Evolutionary conservation across 139 green algal species (phyloP).

Genomic region (Closterium sp.): DNA sequence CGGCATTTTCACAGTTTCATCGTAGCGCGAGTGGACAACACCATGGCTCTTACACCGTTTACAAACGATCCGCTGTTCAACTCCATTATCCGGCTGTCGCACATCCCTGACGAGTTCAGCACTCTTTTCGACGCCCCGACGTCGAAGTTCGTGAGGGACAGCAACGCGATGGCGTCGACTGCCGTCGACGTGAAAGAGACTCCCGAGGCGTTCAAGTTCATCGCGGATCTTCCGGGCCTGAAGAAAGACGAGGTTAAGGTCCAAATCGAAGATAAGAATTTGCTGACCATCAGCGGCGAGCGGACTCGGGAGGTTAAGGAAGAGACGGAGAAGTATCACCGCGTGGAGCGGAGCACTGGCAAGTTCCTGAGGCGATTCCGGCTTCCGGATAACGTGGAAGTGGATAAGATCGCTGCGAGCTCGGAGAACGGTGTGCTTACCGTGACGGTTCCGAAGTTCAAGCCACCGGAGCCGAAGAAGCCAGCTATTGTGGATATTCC

Average conservation of each 20-base stretch:
- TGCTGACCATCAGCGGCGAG: constrained; percentile 46
- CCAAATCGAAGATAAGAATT: constrained; percentile 42
- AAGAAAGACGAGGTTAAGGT: constrained; percentile 33
- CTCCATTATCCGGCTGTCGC: neutral
- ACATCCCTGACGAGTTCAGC: constrained; percentile 35
- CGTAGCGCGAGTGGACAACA: neutral
- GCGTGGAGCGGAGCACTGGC: constrained; percentile 22
- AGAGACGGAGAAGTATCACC: constrained; percentile 25
- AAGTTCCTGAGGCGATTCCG: constrained; percentile 23
- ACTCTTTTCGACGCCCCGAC: constrained; percentile 20
- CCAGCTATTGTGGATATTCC: constrained; percentile 1
- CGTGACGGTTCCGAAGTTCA: constrained; percentile 10
- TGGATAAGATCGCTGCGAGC: constrained; percentile 14
- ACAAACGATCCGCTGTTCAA: neutral
- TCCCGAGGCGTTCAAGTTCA: constrained; percentile 18
- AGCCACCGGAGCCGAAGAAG: constrained; percentile 28
- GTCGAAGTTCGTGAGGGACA: constrained; percentile 2
- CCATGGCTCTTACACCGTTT: constrained; percentile 23
- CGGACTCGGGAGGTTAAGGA: constrained; percentile 21
- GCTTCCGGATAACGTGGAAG: constrained; percentile 27
- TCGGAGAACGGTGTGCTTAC: constrained; percentile 30
- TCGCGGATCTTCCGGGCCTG: constrained; percentile 33
- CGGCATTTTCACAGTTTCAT: neutral
- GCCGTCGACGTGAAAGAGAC: constrained; percentile 47
- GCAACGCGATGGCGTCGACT: constrained; percentile 2